A percentile compares a stretch with the other conserved stretches of the same genome.
These are phyloP conservation scores for Pythium aquatile DNA, from an alignment of 352 stramenopile species.

Conservation along the genomic window DNA sequence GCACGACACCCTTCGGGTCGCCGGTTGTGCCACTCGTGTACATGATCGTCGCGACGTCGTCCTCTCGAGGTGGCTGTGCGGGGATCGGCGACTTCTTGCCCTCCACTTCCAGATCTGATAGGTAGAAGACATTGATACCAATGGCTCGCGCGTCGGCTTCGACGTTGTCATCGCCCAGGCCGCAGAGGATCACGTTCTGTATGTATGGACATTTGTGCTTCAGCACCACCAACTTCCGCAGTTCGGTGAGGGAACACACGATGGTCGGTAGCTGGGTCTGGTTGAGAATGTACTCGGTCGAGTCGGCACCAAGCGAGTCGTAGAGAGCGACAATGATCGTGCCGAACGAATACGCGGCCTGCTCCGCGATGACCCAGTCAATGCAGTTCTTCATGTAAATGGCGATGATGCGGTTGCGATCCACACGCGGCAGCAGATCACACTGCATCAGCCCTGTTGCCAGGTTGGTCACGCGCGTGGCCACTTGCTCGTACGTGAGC, in stretches of 20 bases:
- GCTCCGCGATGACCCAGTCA: slow-evolving; percentile 94
- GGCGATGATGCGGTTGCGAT: slow-evolving; percentile 73
- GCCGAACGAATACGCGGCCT: slow-evolving; percentile 57
- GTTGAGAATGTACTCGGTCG: slow-evolving; percentile 73
- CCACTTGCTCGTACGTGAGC: slow-evolving; percentile 57
- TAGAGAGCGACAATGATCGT: slow-evolving; percentile 64
- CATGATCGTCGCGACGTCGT: slow-evolving; percentile 92
- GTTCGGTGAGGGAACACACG: slow-evolving; percentile 55
- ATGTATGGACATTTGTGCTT: slow-evolving; percentile 45
- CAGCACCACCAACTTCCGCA: slow-evolving; percentile 45
- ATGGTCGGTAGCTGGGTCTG: slow-evolving; percentile 69
- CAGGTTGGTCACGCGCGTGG: slow-evolving; percentile 33
- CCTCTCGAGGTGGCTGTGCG: slow-evolving; percentile 33
- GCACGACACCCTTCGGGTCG: slow-evolving; percentile 93
- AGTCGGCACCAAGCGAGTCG: slow-evolving; percentile 73
- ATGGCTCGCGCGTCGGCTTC: slow-evolving; percentile 32
- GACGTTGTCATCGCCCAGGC: slow-evolving; percentile 33
- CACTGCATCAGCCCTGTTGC: slow-evolving; percentile 47
- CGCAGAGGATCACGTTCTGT: slow-evolving; percentile 46
- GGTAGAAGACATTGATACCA: slow-evolving; percentile 41
- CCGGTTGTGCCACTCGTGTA: slow-evolving; percentile 96
- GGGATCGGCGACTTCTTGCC: slow-evolving; percentile 33
- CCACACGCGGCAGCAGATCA: slow-evolving; percentile 37
- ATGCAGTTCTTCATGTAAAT: slow-evolving; percentile 97
- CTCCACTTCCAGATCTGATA: slow-evolving; percentile 39